Base-by-base conservation (phyloP, 139 green algal species). In the Asterochloris sp. region DNA sequence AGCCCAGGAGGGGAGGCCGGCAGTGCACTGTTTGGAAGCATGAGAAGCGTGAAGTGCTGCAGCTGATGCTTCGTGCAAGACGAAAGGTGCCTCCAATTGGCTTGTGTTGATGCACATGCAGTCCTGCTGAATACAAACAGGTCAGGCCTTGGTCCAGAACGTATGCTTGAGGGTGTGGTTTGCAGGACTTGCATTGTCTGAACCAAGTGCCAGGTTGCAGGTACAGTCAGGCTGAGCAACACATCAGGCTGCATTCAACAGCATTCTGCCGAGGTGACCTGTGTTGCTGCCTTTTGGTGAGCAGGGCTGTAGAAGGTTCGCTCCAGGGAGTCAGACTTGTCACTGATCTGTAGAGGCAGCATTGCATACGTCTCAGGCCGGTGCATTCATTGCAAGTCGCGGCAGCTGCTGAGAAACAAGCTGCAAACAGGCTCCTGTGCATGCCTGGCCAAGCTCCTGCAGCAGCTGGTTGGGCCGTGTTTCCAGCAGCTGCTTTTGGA, bases 301-400 rank as follows among this genome's bases (percentile, higher is more conserved):
- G 89, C 93, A 8, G 91, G 88, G 67, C 89, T 94, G 6, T 95
- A 66, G 73, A 92, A 97, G 13, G 91, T 94, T 1, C 93, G 83
- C 0, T 85, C 88, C 21, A 97, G 81, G 66, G 84, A 89, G 60
- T 64, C 86, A 15, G 87, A 76, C 4, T 54, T 86, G 82, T 97
- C 93, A 69, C 83, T 93, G 28, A 95, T 86, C 89, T 94, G 88
- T 24, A 77, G 12, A 11, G 26, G 23, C 76, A 60, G 38, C 38
- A 54, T 54, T 54, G 38, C 38, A 54, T 54, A 6, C 38, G 38
- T 54, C 38, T 54, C 38, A 54, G 38, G 38, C 38, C 38, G 38
- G 54, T 77, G 73, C 17, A 12, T 13, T 16, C 23, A 54, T 54
- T 54, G 6, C 38, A 54, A 6, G 38, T 54, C 38, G 6, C 6